Percentiles rank a stretch among this genome's conserved stretches.
phyloP scores from a whole-genome alignment of 1,284 basidiomycete species.

The Hypsizygus ulmarius region DNA sequence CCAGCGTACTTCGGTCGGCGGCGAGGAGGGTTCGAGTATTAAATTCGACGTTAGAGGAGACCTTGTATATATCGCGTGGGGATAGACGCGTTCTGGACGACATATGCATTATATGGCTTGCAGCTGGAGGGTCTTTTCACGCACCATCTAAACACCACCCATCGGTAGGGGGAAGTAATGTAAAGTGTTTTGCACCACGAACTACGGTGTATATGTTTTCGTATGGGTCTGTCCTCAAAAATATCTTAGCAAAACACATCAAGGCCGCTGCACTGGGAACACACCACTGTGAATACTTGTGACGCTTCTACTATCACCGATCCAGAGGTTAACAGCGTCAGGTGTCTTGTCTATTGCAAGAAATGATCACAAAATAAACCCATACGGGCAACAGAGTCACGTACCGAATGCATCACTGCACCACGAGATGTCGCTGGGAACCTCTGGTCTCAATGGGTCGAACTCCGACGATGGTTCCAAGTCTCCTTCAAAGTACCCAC shows the following conservation, averaged over 20 bases:
- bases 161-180: slow-evolving; percentile 82
- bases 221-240: slow-evolving; percentile 77
- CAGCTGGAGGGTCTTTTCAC: slow-evolving; percentile 15
- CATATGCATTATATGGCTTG: slow-evolving; percentile 11
- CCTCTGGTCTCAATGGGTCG: slow-evolving; percentile 53
- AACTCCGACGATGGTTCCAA: slow-evolving; percentile 53
- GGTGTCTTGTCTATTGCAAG: slow-evolving; percentile 53
- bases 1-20: slow-evolving; percentile 59
- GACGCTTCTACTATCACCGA: slow-evolving; percentile 71
- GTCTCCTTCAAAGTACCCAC: slow-evolving; percentile 36
- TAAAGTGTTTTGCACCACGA: slow-evolving; percentile 82
- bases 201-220: slow-evolving; percentile 91
- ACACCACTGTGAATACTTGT: slow-evolving; percentile 86
- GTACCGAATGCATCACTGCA: slow-evolving; percentile 77
- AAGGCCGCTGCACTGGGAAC: slow-evolving; percentile 10
- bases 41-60: slow-evolving; percentile 26
- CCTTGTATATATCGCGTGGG: slow-evolving; percentile 66
- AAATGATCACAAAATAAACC: background rate
- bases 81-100: slow-evolving; percentile 59
- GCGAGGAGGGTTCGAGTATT: slow-evolving; percentile 45
- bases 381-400: slow-evolving; percentile 20
- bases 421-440: slow-evolving; percentile 69
- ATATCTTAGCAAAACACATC: background rate
- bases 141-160: slow-evolving; percentile 79
- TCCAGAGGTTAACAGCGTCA: slow-evolving; percentile 92